phyloP scores from a whole-genome alignment of 495 filamentous ascomycete species.

The Mytilinidion resinicola region DNA sequence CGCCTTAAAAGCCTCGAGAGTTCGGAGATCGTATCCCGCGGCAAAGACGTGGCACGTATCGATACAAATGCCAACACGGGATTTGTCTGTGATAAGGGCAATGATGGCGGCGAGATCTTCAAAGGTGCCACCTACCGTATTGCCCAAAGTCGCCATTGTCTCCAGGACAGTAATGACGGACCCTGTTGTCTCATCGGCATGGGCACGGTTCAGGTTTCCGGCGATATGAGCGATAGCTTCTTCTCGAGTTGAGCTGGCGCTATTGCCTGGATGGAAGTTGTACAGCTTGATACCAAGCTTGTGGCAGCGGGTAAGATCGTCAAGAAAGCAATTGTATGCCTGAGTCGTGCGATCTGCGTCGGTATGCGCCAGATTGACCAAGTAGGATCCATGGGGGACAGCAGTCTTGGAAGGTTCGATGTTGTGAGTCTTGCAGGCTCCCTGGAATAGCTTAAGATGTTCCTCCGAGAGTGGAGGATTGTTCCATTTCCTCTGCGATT shows the following conservation, averaged over 20 bases:
- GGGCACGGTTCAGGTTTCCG: conserved; percentile 68
- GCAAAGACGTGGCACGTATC: conserved; percentile 96
- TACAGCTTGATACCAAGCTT: conserved; percentile 82
- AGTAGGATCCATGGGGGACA: conserved; percentile 88
- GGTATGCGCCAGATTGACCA: conserved; percentile 86
- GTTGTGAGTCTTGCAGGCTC: conserved; percentile 57
- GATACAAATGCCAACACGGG: conserved; percentile 88
- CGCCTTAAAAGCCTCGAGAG: conserved; percentile 61
- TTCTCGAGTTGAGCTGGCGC: conserved; percentile 55
- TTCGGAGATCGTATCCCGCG: conserved; percentile 83
- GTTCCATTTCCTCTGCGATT: conserved; percentile 92
- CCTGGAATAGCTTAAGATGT: conserved; percentile 58
- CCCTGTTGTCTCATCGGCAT: conserved; percentile 54
- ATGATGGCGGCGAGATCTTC: conserved; percentile 84
- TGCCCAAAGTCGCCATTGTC: conserved; percentile 83
- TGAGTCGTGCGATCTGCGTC: conserved; percentile 76
- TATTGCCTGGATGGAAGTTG: conserved; percentile 94
- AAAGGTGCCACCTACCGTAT: conserved; percentile 78
- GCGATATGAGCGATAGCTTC: conserved; percentile 75
- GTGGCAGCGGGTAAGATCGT: conserved; percentile 85
- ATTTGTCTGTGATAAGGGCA: conserved; percentile 66
- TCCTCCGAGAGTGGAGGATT: conserved; percentile 69
- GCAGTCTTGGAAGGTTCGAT: conserved; percentile 60
- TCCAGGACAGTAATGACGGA: conserved; percentile 79
- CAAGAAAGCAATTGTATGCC: conserved; percentile 77